phyloP scores from a whole-genome alignment of 1,139 yeast species.

The Blastobotrys malaysiensis region DNA sequence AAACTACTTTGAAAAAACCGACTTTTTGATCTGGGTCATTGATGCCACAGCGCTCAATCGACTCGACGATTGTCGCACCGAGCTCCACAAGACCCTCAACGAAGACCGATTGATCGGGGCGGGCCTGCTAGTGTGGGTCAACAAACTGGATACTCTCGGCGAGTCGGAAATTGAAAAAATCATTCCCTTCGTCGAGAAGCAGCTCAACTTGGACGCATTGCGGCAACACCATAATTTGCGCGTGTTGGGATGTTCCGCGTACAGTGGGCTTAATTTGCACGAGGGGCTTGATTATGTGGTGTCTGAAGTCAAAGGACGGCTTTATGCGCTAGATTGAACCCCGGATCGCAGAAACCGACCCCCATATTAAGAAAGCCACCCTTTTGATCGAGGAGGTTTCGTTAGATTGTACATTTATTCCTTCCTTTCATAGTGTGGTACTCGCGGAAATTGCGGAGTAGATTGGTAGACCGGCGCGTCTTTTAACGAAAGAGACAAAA shows the following conservation, averaged over 20 bases:
- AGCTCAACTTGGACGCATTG: constrained; percentile 34
- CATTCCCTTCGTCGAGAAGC: constrained; percentile 35
- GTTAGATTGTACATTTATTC: too few relatives aligned
- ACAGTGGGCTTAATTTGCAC: constrained; percentile 46
- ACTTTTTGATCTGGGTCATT: constrained; percentile 86
- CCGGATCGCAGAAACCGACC: neutral
- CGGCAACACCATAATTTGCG: constrained; percentile 44
- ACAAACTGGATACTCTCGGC: constrained; percentile 43
- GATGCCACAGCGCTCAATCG: constrained; percentile 63
- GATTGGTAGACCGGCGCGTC: neutral
- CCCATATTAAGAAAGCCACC: too few relatives aligned
- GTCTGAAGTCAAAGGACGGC: constrained; percentile 35
- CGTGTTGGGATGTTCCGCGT: constrained; percentile 50
- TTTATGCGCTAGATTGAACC: constrained; percentile 32
- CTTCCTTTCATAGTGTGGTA: constrained; percentile 7
- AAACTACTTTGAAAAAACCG: constrained; percentile 83
- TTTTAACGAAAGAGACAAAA: neutral
- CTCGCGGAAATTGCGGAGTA: neutral
- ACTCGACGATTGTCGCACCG: constrained; percentile 57
- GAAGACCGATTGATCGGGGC: constrained; percentile 72
- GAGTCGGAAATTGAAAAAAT: constrained; percentile 31
- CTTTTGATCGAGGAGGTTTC: too few relatives aligned
- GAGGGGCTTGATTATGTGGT: constrained; percentile 49
- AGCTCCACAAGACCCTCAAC: constrained; percentile 53
- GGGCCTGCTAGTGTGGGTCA: constrained; percentile 39